Evolutionary conservation across 2,329 filamentous ascomycete species (phyloP), one percentile per base, ranked within the genome.

Genomic region (Cercospora beticola): DNA sequence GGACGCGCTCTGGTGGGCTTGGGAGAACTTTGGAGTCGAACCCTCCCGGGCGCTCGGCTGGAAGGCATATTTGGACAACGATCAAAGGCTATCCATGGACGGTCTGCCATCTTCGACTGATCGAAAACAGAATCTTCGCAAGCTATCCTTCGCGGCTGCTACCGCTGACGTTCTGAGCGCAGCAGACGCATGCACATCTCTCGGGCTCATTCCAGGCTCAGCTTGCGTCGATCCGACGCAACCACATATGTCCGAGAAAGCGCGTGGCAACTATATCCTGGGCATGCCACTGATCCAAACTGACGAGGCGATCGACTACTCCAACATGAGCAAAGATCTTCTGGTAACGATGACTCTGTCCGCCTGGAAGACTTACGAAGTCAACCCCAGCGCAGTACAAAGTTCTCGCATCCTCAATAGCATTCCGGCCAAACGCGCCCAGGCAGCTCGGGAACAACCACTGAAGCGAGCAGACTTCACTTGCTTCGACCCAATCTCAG

Each of bases 21-120:
- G 90, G 85, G 82, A 88, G 40, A 86, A 87, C 69, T 94, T 92
- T 89, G 81, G 83, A 21, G 78, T 93, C 31, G 72, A 74, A 23
- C 74, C 75, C 1, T 60, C 68, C 4, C 65, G 64, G 6, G 65
- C 70, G 12, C 60, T 74, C 16, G 73, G 70, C 10, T 89, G 88
- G 82, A 82, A 78, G 9, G 28, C 49, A 8, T 21, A 58, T 4
- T 16, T 40, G 18, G 61, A 33, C 18, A 43, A 23, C 12, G 65
- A 43, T 54, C 33, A 40, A 18, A 43, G 57, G 14, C 12, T 58
- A 30, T 18, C 46, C 23, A n/a, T 54, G 9, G 60, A 59, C 46
- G 33, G 18, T 16, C 33, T 59, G 5, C 7, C 12, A 2, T n/a
- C 54, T 1, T 14, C 40, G 7, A 33, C 23, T 8, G 64, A 66